These are phyloP conservation scores for Elaphomyces granulatus DNA, from an alignment of 495 filamentous ascomycete species.

Conservation along the genomic window DNA sequence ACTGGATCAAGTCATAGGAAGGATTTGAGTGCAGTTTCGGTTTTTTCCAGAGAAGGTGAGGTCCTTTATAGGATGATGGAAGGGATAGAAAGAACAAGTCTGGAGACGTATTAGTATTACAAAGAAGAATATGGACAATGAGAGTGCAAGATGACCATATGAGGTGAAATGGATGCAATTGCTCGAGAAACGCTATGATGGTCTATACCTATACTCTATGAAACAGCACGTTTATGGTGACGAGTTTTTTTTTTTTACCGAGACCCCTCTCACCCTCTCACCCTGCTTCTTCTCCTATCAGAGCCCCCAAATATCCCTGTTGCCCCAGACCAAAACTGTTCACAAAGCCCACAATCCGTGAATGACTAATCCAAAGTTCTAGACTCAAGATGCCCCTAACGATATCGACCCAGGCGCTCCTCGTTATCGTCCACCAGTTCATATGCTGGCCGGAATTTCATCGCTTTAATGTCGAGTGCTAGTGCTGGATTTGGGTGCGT, in stretches of 20 bases:
- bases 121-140: constrained; percentile 1
- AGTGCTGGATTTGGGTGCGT: constrained; percentile 79
- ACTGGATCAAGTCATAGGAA: no score
- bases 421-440: constrained; percentile 70
- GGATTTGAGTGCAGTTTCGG: no score
- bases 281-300: neutral
- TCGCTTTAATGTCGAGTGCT: constrained; percentile 36
- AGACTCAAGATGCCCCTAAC: constrained; percentile 1
- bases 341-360: neutral
- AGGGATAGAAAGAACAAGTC: no score
- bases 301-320: neutral
- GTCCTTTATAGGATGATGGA: no score
- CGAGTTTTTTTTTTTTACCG: no score
- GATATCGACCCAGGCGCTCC: constrained; percentile 63
- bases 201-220: neutral
- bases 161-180: neutral
- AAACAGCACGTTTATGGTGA: no score
- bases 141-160: neutral
- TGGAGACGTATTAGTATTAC: no score
- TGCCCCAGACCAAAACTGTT: neutral
- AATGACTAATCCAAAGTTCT: no score
- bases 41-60: no score
- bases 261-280: neutral
- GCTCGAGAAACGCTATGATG: neutral
- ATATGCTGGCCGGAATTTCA: constrained; percentile 65